Percentiles rank a stretch among this genome's conserved stretches.
Evolutionary conservation across 2,329 filamentous ascomycete species (phyloP).

Genomic region (Coniochaeta sp.): DNA sequence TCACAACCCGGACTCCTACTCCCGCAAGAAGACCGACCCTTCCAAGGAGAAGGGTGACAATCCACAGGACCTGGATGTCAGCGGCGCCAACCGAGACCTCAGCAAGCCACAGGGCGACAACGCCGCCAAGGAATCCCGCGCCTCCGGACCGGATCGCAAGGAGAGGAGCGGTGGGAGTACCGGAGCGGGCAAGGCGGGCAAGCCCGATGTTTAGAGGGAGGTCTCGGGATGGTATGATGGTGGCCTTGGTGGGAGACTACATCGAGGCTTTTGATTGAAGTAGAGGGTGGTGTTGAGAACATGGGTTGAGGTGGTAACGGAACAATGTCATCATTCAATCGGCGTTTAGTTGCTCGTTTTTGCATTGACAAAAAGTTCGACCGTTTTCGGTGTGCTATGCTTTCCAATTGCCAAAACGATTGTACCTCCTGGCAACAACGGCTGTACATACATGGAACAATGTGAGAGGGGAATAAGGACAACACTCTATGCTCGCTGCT

Average conservation of each 20-base stretch:
- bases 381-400: not conserved
- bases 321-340: not conserved
- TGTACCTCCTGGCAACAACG: not conserved
- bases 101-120: constrained; percentile 30
- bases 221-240: too few relatives aligned
- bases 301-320: not conserved
- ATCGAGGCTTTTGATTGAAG: too few relatives aligned
- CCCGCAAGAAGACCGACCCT: constrained; percentile 59
- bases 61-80: constrained; percentile 29
- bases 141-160: constrained; percentile 21
- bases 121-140: constrained; percentile 21
- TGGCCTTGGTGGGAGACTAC: too few relatives aligned
- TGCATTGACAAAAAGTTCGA: not conserved
- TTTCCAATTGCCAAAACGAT: not conserved
- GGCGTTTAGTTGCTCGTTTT: not conserved
- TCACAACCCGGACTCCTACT: constrained; percentile 56
- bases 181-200: not conserved
- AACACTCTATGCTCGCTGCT: not conserved
- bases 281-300: not conserved
- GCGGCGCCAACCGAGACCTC: constrained; percentile 36
- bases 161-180: constrained; percentile 22
- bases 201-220: not conserved
- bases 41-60: constrained; percentile 43
- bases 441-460: not conserved
- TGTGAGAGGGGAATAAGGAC: not conserved